Evolutionary conservation across 805 yeast species (phyloP), one percentile per base, ranked within the genome.

Genomic region (Candida quercuum): DNA sequence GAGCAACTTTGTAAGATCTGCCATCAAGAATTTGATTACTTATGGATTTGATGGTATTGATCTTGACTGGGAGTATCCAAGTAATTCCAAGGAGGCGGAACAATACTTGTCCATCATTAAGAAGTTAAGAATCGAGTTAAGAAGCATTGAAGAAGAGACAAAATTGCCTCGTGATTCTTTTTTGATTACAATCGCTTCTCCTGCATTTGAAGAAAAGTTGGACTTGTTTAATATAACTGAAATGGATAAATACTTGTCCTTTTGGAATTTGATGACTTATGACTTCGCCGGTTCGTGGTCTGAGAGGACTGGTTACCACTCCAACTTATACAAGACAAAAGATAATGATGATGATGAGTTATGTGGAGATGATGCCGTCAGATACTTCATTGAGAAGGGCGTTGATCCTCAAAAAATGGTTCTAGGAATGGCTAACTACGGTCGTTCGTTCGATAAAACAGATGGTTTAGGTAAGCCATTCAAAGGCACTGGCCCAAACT

Each of bases 21-120:
- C 78, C 1, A 64, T 74, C 1, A 56, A 59, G 0, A 57, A 74
- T 18, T 65, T 86, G 56, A 39, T 58, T 2, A 59, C 67, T 31
- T 73, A 75, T 53, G 81, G 83, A 0, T 79, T 93, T 52, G 97
- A 93, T 57, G 98, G 99, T 0, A 64, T 91, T 32, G 98, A 93
- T 58, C 63, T 91, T 21, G 99, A 91, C 61, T 91, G 96, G 96
- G 99, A 91, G 59, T 91, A 79, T 51, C 96, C 96, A 0, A 54
- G 59, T 7, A 66, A 57, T 29, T 51, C 55, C 1, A 20, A 35
- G 3, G 79, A 84, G 42, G 76, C 77, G 1, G 33, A 48, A 0
- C 52, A 57, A 27, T 69, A 76, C 43, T 63, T 72, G 1, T 49
- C 54, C 4, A 43, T 86, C 28, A 57, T 82, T 15, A 47, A 49